A percentile compares a stretch with the other conserved stretches of the same genome.
These are phyloP conservation scores for Arabidopsis suecica DNA, from an alignment of 345 rosid species.

Conservation along the genomic window DNA sequence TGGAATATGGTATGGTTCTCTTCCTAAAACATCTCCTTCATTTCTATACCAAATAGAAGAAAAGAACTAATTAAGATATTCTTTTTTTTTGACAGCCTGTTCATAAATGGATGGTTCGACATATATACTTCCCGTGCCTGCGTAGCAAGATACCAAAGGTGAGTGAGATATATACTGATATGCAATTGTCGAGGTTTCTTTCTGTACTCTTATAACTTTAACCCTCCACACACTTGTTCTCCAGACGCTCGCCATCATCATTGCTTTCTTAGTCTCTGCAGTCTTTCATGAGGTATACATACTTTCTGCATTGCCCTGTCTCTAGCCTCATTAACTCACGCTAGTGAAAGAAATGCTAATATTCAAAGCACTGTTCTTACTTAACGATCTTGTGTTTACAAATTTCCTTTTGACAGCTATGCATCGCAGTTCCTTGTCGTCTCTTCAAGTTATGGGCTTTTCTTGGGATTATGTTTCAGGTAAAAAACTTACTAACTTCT, in stretches of 20 bases:
- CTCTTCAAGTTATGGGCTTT: constrained; percentile 95
- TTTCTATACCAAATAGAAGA: constrained; percentile 4
- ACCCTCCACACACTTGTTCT: constrained; percentile 2
- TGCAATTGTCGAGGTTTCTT: constrained; percentile 55
- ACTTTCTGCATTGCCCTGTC: constrained; percentile 10
- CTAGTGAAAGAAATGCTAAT: background rate
- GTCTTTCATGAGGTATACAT: constrained; percentile 88
- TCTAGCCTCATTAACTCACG: constrained; percentile 6
- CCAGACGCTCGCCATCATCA: constrained; percentile 74
- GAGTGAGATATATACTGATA: constrained; percentile 34
- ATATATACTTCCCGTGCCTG: constrained; percentile 90
- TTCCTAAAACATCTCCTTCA: constrained; percentile 23
- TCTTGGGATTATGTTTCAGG: constrained; percentile 97
- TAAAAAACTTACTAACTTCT: constrained; percentile 23
- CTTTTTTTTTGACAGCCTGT: constrained; percentile 74
- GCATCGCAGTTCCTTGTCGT: constrained; percentile 97
- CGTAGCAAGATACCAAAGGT: constrained; percentile 83
- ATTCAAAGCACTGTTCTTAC: background rate
- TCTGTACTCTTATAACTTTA: constrained; percentile 24
- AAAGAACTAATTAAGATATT: constrained; percentile 29
- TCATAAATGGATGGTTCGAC: constrained; percentile 99
- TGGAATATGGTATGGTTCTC: constrained; percentile 95
- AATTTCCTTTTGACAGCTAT: constrained; percentile 57
- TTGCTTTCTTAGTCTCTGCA: constrained; percentile 89
- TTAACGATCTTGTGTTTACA: background rate